Conservation (phyloP, 108 stramenopile genomes). For the Epipyxis sp. region DNA sequence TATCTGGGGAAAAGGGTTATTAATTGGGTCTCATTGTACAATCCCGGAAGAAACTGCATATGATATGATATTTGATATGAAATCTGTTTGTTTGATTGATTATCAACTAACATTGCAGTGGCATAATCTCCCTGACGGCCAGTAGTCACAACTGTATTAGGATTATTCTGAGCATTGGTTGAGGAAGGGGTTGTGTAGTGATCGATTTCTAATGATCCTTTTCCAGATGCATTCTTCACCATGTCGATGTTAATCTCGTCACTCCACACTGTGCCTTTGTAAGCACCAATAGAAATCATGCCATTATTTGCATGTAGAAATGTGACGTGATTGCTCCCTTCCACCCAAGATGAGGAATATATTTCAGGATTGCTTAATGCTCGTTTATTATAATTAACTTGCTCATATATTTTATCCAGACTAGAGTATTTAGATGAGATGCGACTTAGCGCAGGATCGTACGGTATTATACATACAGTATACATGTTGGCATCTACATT, state of each 20-base stretch:
- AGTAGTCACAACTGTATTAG: too few species aligned
- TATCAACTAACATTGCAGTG: too few species aligned
- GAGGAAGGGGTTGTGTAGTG: too few species aligned
- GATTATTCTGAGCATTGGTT: too few species aligned
- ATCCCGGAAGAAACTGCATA: conserved; percentile 3
- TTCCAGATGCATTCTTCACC: neutral
- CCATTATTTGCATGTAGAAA: neutral
- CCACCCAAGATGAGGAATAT: conserved; percentile 5
- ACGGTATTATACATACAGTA: too few species aligned
- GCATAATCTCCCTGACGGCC: too few species aligned
- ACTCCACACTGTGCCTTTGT: neutral
- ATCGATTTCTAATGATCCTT: conserved; percentile 10
- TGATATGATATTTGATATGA: conserved; percentile 17
- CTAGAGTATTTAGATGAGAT: too few species aligned
- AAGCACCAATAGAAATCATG: neutral
- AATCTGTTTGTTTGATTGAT: neutral
- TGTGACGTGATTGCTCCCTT: neutral
- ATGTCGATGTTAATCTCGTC: conserved; percentile 16
- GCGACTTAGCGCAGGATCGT: too few species aligned
- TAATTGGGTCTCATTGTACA: conserved; percentile 12
- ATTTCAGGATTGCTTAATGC: too few species aligned
- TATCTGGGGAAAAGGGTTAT: conserved; percentile 20
- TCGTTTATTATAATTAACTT: too few species aligned
- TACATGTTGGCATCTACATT: too few species aligned
- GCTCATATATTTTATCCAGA: too few species aligned